Evolutionary conservation across 139 green algal species (phyloP), one percentile per base, ranked within the genome.

Genomic region (Eudorina sp.): DNA sequence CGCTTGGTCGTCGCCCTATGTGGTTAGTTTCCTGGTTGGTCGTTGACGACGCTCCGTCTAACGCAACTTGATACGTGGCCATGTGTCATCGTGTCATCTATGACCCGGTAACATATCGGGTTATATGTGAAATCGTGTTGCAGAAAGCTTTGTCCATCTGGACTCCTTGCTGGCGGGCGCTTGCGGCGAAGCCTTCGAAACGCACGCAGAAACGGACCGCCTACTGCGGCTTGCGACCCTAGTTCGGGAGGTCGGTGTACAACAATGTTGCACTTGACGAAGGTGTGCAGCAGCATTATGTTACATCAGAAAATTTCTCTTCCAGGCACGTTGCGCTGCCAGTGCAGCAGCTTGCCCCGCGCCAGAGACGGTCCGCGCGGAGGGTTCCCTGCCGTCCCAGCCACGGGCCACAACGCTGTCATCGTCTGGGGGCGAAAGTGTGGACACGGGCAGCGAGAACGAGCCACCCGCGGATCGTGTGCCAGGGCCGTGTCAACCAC

Each of bases 61-160:
- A 31, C 40, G 38, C 69, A 53, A 51, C 21, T 23, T 31, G 13
- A n/a, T n/a, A n/a, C n/a, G n/a, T 9, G 36, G 19, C 40, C 58
- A 13, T 41, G 2, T 58, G 23, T 25, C 8, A 4, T 46, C 40
- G 16, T 53, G n/a, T n/a, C n/a, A n/a, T n/a, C n/a, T n/a, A n/a
- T n/a, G n/a, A n/a, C n/a, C n/a, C n/a, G n/a, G n/a, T n/a, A n/a
- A n/a, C n/a, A n/a, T n/a, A n/a, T n/a, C n/a, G n/a, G n/a, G n/a
- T n/a, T n/a, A n/a, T n/a, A n/a, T n/a, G n/a, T 36, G 7, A 13
- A 72, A 72, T 19, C 62, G 8, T 58, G 3, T 64, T 25, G 73
- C 73, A 72, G 77, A 72, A 3, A 53, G 53, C 27, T 48, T 84
- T 21, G 77, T 45, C 4, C 77, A 84, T 29, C 38, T 84, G 9